A percentile compares a stretch with the other conserved stretches of the same genome.
phyloP scores from a whole-genome alignment of 106 monocot genomes.

The Platanthera guangdongensis region DNA sequence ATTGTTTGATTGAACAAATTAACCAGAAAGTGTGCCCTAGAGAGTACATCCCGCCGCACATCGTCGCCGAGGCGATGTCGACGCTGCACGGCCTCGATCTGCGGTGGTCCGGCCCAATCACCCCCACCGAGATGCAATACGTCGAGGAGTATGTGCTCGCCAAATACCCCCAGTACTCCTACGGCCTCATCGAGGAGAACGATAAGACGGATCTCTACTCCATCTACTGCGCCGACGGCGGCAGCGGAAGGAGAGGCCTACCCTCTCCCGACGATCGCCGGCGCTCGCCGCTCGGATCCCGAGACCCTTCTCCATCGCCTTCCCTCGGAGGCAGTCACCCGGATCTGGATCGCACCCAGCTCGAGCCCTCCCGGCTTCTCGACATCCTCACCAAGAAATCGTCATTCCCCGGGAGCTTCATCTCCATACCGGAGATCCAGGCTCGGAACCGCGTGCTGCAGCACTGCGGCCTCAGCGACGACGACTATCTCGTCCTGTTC shows the following conservation, averaged over 20 bases:
- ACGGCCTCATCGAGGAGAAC: conserved; percentile 50
- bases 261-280: conserved; percentile 9
- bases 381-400: conserved; percentile 57
- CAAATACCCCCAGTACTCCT: conserved; percentile 63
- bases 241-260: background rate
- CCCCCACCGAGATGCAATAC: conserved; percentile 47
- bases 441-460: conserved; percentile 38
- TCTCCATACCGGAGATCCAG: conserved; percentile 60
- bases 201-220: conserved; percentile 48
- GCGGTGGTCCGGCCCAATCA: conserved; percentile 64
- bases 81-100: conserved; percentile 56
- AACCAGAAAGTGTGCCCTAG: conserved; percentile 46
- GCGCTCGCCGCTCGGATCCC: too few species aligned
- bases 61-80: conserved; percentile 62
- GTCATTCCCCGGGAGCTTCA: conserved; percentile 48
- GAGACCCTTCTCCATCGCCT: conserved; percentile 8
- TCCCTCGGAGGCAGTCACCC: conserved; percentile 26
- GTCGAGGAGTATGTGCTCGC: conserved; percentile 55
- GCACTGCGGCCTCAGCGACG: conserved; percentile 50
- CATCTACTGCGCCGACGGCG: conserved; percentile 4
- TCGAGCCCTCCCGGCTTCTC: conserved; percentile 49
- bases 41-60: conserved; percentile 56
- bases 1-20: background rate
- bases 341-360: conserved; percentile 29
- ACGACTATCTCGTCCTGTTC: conserved; percentile 51